Base-by-base conservation (phyloP, 495 filamentous ascomycete genomes). In the Penicillium bialowiezense region DNA sequence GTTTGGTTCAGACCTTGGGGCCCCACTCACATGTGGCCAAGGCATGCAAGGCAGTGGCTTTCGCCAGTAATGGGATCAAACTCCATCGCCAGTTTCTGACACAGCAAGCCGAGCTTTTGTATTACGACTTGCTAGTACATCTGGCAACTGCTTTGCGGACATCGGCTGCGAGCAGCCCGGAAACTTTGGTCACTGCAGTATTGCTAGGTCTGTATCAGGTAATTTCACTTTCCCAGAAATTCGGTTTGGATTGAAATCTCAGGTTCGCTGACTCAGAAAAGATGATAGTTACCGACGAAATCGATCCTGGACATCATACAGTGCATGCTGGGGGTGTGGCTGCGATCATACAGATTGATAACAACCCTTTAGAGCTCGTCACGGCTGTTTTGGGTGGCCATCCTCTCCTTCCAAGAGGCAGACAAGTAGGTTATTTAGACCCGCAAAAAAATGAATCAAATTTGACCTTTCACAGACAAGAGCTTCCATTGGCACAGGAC, bases 181-280 rank as follows among this genome's bases (percentile, higher is more conserved):
- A 69, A n/a, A 55, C 49, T 3, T 46, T 58, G 9, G 24, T 28
- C 9, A 28, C 9, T 28, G 24, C 40, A 31, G 44, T 51, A 54
- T 43, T 66, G 3, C 44, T 69, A 14, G 65, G 63, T 18, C 48
- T 69, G 14, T 69, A 66, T 34, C 54, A 69, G 60, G 63, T 69
- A 55, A 24, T 13, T 46, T 46, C 24, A 14, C 34, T 19, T 26
- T 44, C 44, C 5, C 24, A 17, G 23, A 12, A 40, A 8, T 14
- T 17, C 20, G 7, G 5, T 23, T 12, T 14, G 36, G 18, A 17
- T 12, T 19, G 20, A 12, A 26, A 7, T 36, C 4, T 41, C 5
- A 5, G 9, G n/a, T 18, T 34, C 10, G 23, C 58, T 54, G 23
- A 58, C 20, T 7, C 13, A 23, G 8, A 17, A 31, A 36, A 63